Base-by-base conservation (phyloP, 2,329 filamentous ascomycete species). In the Sclerotinia nivalis region DNA sequence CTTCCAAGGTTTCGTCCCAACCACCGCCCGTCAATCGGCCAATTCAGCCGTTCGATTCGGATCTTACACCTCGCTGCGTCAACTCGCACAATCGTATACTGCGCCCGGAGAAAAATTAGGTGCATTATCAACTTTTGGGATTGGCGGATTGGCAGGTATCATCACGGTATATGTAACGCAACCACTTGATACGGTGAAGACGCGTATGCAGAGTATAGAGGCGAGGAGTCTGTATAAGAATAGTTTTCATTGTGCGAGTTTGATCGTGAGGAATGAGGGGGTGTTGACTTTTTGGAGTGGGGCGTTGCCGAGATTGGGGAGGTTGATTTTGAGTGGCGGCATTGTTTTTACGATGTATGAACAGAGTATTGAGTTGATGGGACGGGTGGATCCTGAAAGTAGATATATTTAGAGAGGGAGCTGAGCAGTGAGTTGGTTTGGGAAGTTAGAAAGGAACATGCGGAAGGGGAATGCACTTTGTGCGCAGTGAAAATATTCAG, bases 301-400 rank as follows among this genome's bases (percentile, higher is more conserved):
- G 37, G 95, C 96, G 31, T 78, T 98, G 75, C 96, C 96, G 1
- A 85, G 96, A 68, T 81, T 99, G 76, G 95, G 89, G 34, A 85
- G 96, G 70, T 80, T 99, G 75, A 91, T 97, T 55, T 81, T 98
- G 80, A 97, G 93, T 77, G 96, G 96, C 69, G 96, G 96, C 25
- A 97, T 99, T 77, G 96, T 99, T 54, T 99, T 99, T 78, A 96
- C 96, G 31, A 96, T 98, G 90, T 96, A 97, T 80, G 95, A 98
- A 83, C 97, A 97, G 86, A 92, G 91, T 71, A 98, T 98, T 84
- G 95, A 97, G 67, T 76, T 93, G 70, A 88, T 99, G 84, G 88
- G 93, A 76, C 84, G 80, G 77, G 71, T 94, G 66, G 96, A 99
- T 79, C 96, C 96, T 0, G 87, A 96, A 76, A 89, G 89, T 78